Conservation (phyloP, 257 asterid genomes). For the Solanum raphanifolium region DNA sequence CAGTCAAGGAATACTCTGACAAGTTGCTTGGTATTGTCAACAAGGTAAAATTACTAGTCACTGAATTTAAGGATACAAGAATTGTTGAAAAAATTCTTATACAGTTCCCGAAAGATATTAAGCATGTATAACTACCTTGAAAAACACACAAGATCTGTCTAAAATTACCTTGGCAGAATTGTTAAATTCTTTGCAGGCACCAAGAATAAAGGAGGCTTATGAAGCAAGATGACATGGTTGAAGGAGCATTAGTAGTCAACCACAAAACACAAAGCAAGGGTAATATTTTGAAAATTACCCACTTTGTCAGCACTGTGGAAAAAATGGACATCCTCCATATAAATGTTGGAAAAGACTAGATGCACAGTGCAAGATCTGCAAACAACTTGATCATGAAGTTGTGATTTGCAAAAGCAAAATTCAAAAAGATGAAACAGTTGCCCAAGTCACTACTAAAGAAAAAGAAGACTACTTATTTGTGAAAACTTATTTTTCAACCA, state of each 20-base stretch:
- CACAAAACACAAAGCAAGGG: background rate
- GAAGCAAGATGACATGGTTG: background rate
- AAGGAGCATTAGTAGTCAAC: background rate
- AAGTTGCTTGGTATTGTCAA: background rate
- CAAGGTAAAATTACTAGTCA: background rate
- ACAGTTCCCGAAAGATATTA: background rate
- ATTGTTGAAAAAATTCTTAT: background rate
- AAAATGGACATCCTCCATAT: background rate
- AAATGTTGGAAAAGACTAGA: background rate
- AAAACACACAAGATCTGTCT: background rate
- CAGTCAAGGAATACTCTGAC: background rate
- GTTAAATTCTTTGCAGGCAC: background rate
- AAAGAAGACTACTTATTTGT: background rate
- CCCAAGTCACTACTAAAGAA: no score
- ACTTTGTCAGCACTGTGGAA: background rate
- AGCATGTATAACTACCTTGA: background rate
- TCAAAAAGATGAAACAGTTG: background rate
- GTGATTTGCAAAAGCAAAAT: background rate
- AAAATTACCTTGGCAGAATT: background rate
- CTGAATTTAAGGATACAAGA: background rate
- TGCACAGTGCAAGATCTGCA: background rate
- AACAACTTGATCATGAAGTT: background rate
- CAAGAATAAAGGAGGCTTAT: background rate
- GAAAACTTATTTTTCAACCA: background rate
- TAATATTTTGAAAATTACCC: no score